Evolutionary conservation across 1,139 yeast species (phyloP), one percentile per base, ranked within the genome.

Genomic region (Geotrichum fermentans): DNA sequence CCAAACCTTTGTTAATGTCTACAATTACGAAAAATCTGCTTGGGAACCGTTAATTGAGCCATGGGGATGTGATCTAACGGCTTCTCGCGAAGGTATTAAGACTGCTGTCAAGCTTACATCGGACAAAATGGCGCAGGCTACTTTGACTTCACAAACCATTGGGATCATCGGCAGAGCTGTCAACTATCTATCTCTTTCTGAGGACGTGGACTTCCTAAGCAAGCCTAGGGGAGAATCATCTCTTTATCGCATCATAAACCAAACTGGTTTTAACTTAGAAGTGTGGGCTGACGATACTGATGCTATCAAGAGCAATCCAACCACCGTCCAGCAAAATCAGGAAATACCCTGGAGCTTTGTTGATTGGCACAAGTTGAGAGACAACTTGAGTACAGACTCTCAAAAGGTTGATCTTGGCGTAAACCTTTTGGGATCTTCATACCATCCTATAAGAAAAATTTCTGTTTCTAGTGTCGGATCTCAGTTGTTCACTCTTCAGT

Each of bases 41-140:
- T 92, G 99, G 99, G 98, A 92, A 59, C 97, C 98, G 0, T 70
- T 92, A 43, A 65, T 92, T 41, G 98, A 92, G 59, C 82, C 92
- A 0, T 86, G 96, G 87, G 83, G 89, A 4, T 71, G 92, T 49
- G 81, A 88, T 0, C 65, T 88, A 16, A 88, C 86, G 62, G 79
- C 85, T 1, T 73, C 85, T 0, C 77, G 74, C 11, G 68, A 4
- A 60, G 64, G 45, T 11, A 28, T 32, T n/a, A 16, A 16, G 24
- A 29, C 35, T 29, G 22, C 47, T 3, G 60, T 64, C 43, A 47
- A 58, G 52, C 51, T 54, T 4, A 75, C 79, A 0, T 84, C 96
- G 0, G 72, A 88, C 52, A 77, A 85, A 56, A 66, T 81, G 20
- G 88, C 95, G 3, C 95, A 92, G 61, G 61, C 90, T 13, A 84